Evolutionary conservation across 129 eudicot genomes (phyloP), one percentile per base, ranked within the genome.

Genomic region (Chrysanthemum seticuspe): DNA sequence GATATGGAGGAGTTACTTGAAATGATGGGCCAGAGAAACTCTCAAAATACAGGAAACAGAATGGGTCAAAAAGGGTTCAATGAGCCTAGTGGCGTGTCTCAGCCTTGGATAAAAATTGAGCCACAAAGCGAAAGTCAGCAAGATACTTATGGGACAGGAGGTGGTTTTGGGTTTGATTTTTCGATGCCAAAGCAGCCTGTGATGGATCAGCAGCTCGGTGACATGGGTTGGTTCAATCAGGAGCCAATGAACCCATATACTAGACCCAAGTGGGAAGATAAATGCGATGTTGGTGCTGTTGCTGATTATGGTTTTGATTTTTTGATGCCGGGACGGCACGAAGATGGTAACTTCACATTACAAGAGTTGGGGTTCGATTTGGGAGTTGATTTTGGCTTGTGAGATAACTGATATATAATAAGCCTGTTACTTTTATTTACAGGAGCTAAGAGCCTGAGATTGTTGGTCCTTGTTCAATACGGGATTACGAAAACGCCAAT

Each of bases 1-100:
- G 96, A 87, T 49, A 71, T 84, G 59, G 92, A 90, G 11, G 93
- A 90, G 70, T 70, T 94, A 13, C 80, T 93, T 23, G 80, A 78
- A 13, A 10, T 76, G 15, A 63, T 87, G 68, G 80, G 76, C 0
- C 78, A 78, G 8, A 55, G 31, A 54, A 63, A 58, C 6, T 29
- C 73, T 9, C 67, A 57, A 8, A 40, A 44, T 4, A 8, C 31
- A 12, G 66, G 44, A 6, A 63, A 2, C 0, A 40, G 7, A 0
- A 5, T 10, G 44, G 53, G 13, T 6, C 18, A 9, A 9, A 29
- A 6, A 1, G 65, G 36, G 54, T 21, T 13, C 21, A 5, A 36
- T 10, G 50, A 53, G 18, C 6, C 36, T 10, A 40, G 44, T 6
- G 59, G 31, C n/a, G 7, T 6, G 18, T 52, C 53, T 19, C 21